Percentiles rank a stretch among this genome's conserved stretches.
Evolutionary conservation across 148 eudicot genomes (phyloP).

Genomic region (Rhododendron williamsianum): DNA sequence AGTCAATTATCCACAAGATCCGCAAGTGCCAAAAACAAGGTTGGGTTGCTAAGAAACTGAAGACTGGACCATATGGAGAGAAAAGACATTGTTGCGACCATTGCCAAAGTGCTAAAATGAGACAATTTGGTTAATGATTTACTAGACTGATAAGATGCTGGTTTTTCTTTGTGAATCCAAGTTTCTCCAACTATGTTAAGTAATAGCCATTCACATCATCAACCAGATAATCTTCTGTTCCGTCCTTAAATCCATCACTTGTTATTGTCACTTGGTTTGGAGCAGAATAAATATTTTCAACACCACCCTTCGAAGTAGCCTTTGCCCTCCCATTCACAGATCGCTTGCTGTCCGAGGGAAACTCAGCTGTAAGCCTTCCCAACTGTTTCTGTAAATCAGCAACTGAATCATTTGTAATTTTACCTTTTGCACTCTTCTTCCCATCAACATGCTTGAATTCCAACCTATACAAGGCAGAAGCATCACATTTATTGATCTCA

Average conservation of each 20-base stretch:
- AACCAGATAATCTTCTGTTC: conserved; percentile 52
- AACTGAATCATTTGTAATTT: conserved; percentile 58
- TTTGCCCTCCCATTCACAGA: conserved; percentile 55
- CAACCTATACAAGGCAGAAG: conserved; percentile 77
- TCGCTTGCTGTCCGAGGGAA: conserved; percentile 59
- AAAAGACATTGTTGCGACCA: neutral
- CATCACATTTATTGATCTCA: conserved; percentile 70
- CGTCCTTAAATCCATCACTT: conserved; percentile 46
- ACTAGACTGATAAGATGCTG: neutral
- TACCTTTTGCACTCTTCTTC: conserved; percentile 75
- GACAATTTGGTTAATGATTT: neutral
- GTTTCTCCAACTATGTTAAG: conserved; percentile 27
- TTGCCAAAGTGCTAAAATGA: neutral
- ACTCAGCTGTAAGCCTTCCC: conserved; percentile 89
- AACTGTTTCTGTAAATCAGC: conserved; percentile 94
- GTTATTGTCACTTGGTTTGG: conserved; percentile 26
- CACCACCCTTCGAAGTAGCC: conserved; percentile 35
- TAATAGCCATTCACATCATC: conserved; percentile 58
- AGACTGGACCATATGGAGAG: neutral
- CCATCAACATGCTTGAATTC: conserved; percentile 82
- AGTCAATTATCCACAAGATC: conserved; percentile 38
- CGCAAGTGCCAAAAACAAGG: conserved; percentile 17
- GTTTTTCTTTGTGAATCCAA: conserved; percentile 15
- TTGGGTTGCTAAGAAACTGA: neutral
- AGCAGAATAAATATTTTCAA: conserved; percentile 32